Evolutionary conservation across 2,329 filamentous ascomycete genomes (phyloP), one percentile per base, ranked within the genome.

Genomic region (Laburnicola sp.): DNA sequence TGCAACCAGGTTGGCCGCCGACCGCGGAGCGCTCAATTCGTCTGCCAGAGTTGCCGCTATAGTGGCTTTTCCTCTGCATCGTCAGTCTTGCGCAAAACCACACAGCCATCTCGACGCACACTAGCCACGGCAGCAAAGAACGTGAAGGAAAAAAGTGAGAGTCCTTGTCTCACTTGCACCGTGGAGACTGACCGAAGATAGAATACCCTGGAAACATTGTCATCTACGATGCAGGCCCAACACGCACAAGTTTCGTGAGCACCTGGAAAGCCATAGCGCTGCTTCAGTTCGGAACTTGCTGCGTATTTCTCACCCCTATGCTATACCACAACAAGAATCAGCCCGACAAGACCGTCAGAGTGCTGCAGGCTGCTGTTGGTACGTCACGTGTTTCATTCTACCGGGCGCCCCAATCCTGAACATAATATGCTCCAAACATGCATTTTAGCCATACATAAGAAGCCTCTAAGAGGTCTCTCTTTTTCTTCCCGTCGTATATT

Each of bases 171-270:
- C 10, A 11, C 2, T 32, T 25, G 3, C 4, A 31, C 16, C 11
- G n/a, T 4, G n/a, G 27, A 16, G 10, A 23, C 49, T 56, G 39
- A 57, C 23, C 10, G 22, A 2, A 6, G 4, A 0, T 26, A 54
- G 55, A 62, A 56, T 68, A 65, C 62, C 66, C 61, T 41, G 58
- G 41, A 53, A 60, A 48, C 10, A 54, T 74, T 5, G 48, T 69
- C 38, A 72, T 74, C 25, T 74, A 74, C 47, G 63, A 73, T 57
- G 69, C 71, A 6, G 71, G 71, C 28, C 66, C 70, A 22, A 63
- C 65, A 8, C 69, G 70, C 32, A 69, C 68, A 6, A 60, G 68
- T 3, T 73, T 61, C 57, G 64, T 74, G 11, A 60, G 61, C 16
- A 71, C 72, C 45, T 71, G 68, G 65, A 74, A 74, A 55, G 64